A percentile compares a stretch with the other conserved stretches of the same genome.
Evolutionary conservation across 306 rosid genomes (phyloP).

Genomic region (Oemleria cerasiformis): DNA sequence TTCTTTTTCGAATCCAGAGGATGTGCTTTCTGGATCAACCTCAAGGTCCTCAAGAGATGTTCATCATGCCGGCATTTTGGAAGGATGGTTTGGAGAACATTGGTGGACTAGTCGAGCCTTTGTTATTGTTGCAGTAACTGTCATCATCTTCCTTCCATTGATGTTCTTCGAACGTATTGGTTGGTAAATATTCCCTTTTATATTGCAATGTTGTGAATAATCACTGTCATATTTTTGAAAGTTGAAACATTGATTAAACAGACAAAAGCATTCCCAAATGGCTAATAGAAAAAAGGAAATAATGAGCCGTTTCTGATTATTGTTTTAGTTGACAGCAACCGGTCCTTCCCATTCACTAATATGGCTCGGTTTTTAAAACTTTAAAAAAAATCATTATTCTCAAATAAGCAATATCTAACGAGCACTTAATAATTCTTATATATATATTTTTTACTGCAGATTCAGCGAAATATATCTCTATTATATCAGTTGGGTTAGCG

Average conservation of each 20-base stretch:
- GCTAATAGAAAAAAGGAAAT: too few species aligned
- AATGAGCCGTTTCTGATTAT: too few species aligned
- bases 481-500: conserved; percentile 40
- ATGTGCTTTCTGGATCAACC: conserved; percentile 43
- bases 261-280: too few species aligned
- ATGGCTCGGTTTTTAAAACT: too few species aligned
- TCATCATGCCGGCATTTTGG: conserved; percentile 40
- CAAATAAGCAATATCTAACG: too few species aligned
- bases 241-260: too few species aligned
- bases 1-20: conserved; percentile 14
- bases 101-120: conserved; percentile 48
- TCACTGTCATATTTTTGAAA: neutral
- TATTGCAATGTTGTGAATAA: too few species aligned
- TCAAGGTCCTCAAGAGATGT: conserved; percentile 23
- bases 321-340: too few species aligned
- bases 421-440: too few species aligned
- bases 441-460: conserved; percentile 28
- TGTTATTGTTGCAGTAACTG: conserved; percentile 31
- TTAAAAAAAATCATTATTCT: too few species aligned
- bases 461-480: conserved; percentile 35
- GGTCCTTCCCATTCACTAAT: too few species aligned
- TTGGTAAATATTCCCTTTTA: conserved; percentile 14
- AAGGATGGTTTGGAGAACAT: conserved; percentile 42
- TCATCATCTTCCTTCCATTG: conserved; percentile 33
- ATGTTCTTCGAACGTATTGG: conserved; percentile 38